A percentile compares a stretch with the other conserved stretches of the same genome.
These are phyloP conservation scores for Rhexocercosporidium sp. DNA, from an alignment of 2,329 filamentous ascomycete genomes.

Conservation along the genomic window DNA sequence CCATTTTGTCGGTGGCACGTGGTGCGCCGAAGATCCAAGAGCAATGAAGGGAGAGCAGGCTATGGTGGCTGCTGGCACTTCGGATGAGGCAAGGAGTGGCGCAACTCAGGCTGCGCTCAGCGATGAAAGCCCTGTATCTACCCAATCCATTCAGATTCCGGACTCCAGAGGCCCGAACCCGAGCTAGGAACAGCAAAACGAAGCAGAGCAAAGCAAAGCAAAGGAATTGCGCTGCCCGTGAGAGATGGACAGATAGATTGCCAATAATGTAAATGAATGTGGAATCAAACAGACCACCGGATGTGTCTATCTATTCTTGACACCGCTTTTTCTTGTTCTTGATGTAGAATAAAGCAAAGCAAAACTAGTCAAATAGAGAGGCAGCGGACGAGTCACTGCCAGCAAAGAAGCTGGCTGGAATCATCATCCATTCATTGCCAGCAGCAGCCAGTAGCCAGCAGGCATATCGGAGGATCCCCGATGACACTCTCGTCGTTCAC, in stretches of 20 bases:
- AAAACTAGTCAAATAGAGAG: not conserved
- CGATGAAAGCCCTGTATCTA: not conserved
- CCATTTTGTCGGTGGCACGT: not conserved
- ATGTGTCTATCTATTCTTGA: not conserved
- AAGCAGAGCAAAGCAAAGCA: not conserved
- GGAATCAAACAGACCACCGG: not conserved
- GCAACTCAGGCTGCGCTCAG: conserved; percentile 6
- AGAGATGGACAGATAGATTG: not conserved
- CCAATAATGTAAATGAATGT: not conserved
- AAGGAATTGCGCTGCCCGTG: not conserved
- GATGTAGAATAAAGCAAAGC: not conserved
- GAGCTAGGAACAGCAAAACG: not conserved
- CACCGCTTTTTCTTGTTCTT: not conserved
- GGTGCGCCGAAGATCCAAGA: conserved; percentile 1
- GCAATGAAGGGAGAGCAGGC: not conserved
- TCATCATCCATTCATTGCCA: not conserved
- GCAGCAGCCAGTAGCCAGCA: too few species aligned
- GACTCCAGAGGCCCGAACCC: not conserved
- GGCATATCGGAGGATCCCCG: conserved; percentile 1
- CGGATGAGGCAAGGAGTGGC: conserved; percentile 6
- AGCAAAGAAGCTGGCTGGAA: not conserved
- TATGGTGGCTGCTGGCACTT: not conserved
- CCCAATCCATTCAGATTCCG: too few species aligned
- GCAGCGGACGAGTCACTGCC: not conserved
- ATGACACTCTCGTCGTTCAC: not conserved